Evolutionary conservation across 805 yeast species (phyloP).

Genomic region (Yamadazyma ubonensis): DNA sequence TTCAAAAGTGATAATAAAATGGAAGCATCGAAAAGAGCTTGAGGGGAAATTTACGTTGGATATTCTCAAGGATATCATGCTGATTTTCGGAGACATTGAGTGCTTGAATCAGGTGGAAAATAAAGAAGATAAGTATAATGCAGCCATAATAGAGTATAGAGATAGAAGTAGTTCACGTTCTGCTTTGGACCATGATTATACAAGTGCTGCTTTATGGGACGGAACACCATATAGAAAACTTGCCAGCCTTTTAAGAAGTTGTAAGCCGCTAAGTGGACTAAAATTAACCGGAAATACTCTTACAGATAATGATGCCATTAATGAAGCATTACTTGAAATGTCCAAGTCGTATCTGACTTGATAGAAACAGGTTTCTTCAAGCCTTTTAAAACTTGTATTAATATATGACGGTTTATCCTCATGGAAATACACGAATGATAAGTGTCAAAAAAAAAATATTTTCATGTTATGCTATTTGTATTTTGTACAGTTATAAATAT

Average conservation of each 20-base stretch:
- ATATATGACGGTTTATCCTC: conserved; percentile 10
- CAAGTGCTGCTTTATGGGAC: conserved; percentile 47
- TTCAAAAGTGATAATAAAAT: conserved; percentile 33
- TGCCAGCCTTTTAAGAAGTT: conserved; percentile 46
- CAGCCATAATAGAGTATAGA: conserved; percentile 36
- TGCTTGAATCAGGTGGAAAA: conserved; percentile 8
- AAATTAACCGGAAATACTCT: no score
- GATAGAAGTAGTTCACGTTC: conserved; percentile 24
- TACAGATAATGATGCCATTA: conserved; percentile 11
- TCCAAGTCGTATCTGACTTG: conserved; percentile 35
- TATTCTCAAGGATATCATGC: conserved; percentile 40
- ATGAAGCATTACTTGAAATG: conserved; percentile 16
- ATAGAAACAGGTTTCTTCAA: neutral
- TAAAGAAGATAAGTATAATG: conserved; percentile 15
- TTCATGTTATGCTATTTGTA: no score
- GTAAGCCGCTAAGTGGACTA: conserved; percentile 15
- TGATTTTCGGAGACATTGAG: conserved; percentile 43
- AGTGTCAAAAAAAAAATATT: conserved; percentile 4
- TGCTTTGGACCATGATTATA: conserved; percentile 45
- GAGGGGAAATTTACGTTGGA: conserved; percentile 29
- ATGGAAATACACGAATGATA: conserved; percentile 3
- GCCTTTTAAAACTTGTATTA: conserved; percentile 10
- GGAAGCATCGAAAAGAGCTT: conserved; percentile 45
- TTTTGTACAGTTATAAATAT: no score
- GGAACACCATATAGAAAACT: conserved; percentile 41